These are phyloP conservation scores for Aspergillus texensis DNA, from an alignment of 2,329 filamentous ascomycete genomes.

Conservation along the genomic window DNA sequence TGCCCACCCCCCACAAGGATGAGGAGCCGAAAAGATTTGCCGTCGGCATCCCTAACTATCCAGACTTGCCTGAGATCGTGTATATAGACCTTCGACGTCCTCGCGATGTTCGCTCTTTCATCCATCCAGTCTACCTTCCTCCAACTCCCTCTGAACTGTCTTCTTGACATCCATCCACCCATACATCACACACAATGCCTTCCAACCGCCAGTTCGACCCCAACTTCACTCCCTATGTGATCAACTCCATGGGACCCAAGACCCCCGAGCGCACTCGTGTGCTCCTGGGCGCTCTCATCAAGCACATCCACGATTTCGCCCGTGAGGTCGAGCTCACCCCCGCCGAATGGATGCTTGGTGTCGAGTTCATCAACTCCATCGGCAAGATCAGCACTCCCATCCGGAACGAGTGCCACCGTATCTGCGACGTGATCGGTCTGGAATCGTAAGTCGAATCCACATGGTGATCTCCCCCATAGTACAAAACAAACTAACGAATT, in stretches of 20 bases:
- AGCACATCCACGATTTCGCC: constrained; percentile 76
- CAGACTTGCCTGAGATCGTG: constrained; percentile 10
- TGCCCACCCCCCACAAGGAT: constrained; percentile 36
- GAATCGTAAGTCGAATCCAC: constrained; percentile 53
- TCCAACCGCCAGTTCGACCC: constrained; percentile 57
- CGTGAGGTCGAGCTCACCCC: constrained; percentile 75
- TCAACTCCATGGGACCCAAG: constrained; percentile 73
- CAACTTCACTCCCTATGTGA: constrained; percentile 72
- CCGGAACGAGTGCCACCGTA: constrained; percentile 73
- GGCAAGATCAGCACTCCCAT: constrained; percentile 69
- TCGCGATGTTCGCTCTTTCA: constrained; percentile 6
- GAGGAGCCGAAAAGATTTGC: constrained; percentile 28
- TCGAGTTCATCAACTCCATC: constrained; percentile 74
- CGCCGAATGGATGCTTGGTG: constrained; percentile 76
- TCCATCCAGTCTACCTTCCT: background rate
- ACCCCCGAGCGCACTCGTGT: constrained; percentile 65
- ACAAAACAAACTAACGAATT: constrained; percentile 36
- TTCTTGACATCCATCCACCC: background rate
- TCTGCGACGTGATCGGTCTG: constrained; percentile 73
- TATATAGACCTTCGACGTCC: constrained; percentile 23
- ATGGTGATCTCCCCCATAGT: background rate
- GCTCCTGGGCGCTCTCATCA: constrained; percentile 66
- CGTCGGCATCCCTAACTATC: constrained; percentile 17
- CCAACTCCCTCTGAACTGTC: background rate
- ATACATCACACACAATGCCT: constrained; percentile 19